phyloP scores from a whole-genome alignment of 192 early-diverging fungal species.

The Kickxella alabastrina region DNA sequence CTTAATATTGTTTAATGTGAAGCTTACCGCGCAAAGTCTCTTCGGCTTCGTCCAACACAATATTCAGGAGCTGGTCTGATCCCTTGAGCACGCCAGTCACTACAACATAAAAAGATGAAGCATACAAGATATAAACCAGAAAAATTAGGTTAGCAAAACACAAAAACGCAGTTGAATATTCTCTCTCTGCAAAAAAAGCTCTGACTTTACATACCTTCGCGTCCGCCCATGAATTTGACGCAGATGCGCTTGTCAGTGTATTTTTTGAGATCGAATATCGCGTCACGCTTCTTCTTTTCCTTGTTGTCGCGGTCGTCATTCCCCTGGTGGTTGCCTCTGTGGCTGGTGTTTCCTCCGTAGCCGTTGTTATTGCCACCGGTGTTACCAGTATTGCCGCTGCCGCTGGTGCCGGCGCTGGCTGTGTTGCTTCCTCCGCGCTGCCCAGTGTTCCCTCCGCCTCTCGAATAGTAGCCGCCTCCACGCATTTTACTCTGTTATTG shows the following conservation, averaged over 20 bases:
- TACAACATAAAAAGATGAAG: constrained; percentile 31
- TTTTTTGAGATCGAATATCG: constrained; percentile 89
- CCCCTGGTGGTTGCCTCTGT: constrained; percentile 49
- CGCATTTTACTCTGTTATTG: constrained; percentile 26
- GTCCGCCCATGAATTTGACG: constrained; percentile 89
- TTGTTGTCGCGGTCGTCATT: constrained; percentile 45
- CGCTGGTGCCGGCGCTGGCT: constrained; percentile 19
- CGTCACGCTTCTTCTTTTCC: constrained; percentile 76
- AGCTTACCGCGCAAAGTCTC: constrained; percentile 71
- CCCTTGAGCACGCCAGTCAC: constrained; percentile 89
- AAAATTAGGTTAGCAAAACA: too few relatives aligned
- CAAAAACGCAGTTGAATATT: too few relatives aligned
- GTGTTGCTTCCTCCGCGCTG: constrained; percentile 51
- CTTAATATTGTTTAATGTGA: neutral
- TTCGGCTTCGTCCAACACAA: constrained; percentile 89
- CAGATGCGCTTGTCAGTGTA: constrained; percentile 89
- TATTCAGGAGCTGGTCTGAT: constrained; percentile 87
- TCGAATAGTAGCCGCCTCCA: constrained; percentile 49
- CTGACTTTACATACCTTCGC: constrained; percentile 85
- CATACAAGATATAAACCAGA: neutral
- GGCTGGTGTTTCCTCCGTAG: too few relatives aligned
- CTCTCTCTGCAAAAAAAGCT: too few relatives aligned
- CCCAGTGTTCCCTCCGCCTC: constrained; percentile 50
- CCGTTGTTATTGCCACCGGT: constrained; percentile 15
- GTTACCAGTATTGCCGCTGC: constrained; percentile 44